Percentiles rank a stretch among this genome's conserved stretches.
phyloP scores from a whole-genome alignment of 73 alveolate species.

The Symbiodinium pilosum region DNA sequence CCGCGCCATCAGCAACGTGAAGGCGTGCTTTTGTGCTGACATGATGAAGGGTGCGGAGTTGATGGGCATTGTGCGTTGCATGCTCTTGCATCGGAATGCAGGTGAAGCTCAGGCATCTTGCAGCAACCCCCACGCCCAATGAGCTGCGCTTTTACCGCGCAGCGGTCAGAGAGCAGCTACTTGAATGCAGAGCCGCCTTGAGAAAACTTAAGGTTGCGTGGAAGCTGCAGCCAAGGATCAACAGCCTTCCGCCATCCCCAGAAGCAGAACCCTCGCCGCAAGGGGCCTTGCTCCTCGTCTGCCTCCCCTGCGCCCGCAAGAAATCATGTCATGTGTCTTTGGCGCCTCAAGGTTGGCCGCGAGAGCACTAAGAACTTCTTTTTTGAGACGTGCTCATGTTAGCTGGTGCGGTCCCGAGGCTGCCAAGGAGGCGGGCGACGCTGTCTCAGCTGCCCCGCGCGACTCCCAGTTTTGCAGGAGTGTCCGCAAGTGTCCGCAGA shows the following conservation, averaged over 20 bases:
- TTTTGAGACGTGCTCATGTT: too few relatives aligned
- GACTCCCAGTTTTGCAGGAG: not conserved
- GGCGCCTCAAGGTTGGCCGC: too few relatives aligned
- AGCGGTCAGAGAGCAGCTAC: conserved; percentile 73
- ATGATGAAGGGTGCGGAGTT: too few relatives aligned
- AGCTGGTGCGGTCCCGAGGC: too few relatives aligned
- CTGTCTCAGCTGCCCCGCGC: not conserved
- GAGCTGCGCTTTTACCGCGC: conserved; percentile 88
- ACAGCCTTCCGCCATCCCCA: conserved; percentile 70
- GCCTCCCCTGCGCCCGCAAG: too few relatives aligned
- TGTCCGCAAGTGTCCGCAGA: too few relatives aligned
- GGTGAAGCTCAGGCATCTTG: conserved; percentile 83
- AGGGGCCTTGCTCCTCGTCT: not conserved
- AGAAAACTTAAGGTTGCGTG: not conserved
- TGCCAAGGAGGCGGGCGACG: not conserved
- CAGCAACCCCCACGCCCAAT: conserved; percentile 87
- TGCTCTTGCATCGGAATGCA: not conserved
- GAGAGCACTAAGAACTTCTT: too few relatives aligned
- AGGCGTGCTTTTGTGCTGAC: too few relatives aligned
- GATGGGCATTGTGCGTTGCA: too few relatives aligned
- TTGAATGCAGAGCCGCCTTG: not conserved
- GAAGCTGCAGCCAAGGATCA: conserved; percentile 39
- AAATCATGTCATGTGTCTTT: too few relatives aligned
- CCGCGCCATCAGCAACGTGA: conserved; percentile 94
- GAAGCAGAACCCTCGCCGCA: conserved; percentile 66